Evolutionary conservation across 306 rosid genomes (phyloP), one percentile per base, ranked within the genome.

Genomic region (Ochetophila trinervis): DNA sequence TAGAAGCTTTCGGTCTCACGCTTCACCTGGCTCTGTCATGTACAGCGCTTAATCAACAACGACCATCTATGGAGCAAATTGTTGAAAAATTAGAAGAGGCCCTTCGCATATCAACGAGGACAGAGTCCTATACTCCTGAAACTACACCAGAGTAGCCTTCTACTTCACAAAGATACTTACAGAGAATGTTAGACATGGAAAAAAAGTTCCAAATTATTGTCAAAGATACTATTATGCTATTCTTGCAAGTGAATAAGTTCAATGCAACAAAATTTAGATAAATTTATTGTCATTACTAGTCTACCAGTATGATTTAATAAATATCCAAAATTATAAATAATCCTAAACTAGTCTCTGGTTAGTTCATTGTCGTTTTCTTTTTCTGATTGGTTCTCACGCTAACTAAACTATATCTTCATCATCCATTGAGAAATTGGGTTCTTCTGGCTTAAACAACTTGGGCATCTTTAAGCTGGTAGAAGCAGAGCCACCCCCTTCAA

Each of bases 361-460:
- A 62, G 75, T 54, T 60, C 76, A 34, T 42, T 48, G 68, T 53
- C 48, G 20, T 10, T 21, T 54, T n/a, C n/a, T n/a, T n/a, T 56
- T 20, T 48, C 49, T 50, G 62, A 66, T 51, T n/a, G 55, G 23
- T 44, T 76, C 58, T 21, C 66, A 42, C 57, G 60, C 77, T 65
- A 71, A 70, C 81, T 78, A 78, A 70, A 74, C 75, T 27, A 1
- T 4, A 49, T 75, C 67, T 54, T 66, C 74, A 56, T 54, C 71
- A 45, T 80, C 81, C 36, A 54, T 5, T 37, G 87, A 89, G 81
- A 91, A 92, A 82, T 92, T 90, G 50, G 93, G 96, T 72, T 89
- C 96, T 60, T 73, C 86, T 51, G 96, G 98, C 81, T 92, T 92
- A 78, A 89, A 87, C 76, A 92, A 69, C 37, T 85, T 81, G 21